These are phyloP conservation scores for Neonectria hederae DNA, from an alignment of 2,329 filamentous ascomycete genomes.

Conservation along the genomic window DNA sequence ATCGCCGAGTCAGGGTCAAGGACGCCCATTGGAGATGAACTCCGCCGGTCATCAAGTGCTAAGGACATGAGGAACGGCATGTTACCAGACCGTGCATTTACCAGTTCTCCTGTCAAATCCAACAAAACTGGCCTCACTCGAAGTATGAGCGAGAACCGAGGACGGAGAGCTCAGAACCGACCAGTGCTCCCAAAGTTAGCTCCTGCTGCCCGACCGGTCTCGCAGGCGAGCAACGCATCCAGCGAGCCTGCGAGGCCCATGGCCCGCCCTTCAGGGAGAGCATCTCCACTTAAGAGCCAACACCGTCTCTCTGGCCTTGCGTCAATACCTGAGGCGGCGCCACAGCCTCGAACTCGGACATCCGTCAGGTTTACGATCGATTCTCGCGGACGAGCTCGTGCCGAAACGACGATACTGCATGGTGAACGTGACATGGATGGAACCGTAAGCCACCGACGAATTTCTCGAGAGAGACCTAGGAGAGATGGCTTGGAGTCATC, in stretches of 20 bases:
- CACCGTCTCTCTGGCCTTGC: constrained; percentile 61
- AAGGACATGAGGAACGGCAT: constrained; percentile 56
- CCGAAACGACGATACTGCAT: constrained; percentile 60
- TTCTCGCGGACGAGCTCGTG: constrained; percentile 66
- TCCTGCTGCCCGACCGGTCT: constrained; percentile 53
- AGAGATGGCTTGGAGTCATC: constrained; percentile 57
- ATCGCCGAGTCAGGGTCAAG: constrained; percentile 41
- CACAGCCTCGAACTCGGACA: constrained; percentile 57
- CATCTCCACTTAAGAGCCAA: constrained; percentile 63
- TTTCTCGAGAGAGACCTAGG: constrained; percentile 43
- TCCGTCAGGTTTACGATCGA: constrained; percentile 72
- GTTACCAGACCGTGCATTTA: constrained; percentile 52
- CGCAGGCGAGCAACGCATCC: constrained; percentile 45
- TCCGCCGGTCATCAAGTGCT: constrained; percentile 57
- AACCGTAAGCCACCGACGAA: constrained; percentile 42
- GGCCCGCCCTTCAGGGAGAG: constrained; percentile 56
- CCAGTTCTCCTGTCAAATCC: constrained; percentile 63
- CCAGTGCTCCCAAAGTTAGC: constrained; percentile 59
- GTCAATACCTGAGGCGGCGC: constrained; percentile 65
- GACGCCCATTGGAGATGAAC: constrained; percentile 45
- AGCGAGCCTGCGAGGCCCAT: constrained; percentile 49
- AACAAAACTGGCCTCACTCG: constrained; percentile 61
- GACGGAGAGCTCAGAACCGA: constrained; percentile 52
- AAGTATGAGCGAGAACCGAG: constrained; percentile 64
- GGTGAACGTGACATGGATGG: constrained; percentile 44